Evolutionary conservation across 139 green algal species (phyloP).

Genomic region (Haematococcus lacustris): DNA sequence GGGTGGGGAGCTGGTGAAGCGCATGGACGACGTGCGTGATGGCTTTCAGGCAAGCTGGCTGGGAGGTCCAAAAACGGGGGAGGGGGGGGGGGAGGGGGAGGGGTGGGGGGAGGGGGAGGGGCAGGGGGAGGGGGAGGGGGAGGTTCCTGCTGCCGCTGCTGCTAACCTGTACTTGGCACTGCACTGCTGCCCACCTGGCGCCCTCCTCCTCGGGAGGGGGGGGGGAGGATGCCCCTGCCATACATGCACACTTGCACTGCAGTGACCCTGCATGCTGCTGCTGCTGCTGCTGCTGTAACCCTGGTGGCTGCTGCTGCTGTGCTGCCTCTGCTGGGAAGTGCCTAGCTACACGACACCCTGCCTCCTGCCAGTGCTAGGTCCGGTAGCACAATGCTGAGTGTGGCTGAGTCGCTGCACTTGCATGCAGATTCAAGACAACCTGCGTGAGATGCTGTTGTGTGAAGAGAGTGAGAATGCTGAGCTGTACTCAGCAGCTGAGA

Average conservation of each 20-base stretch:
- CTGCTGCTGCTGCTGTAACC: background rate
- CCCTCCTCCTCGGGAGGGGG: too few species aligned
- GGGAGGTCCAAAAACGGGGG: background rate
- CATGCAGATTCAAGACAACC: conserved; percentile 40
- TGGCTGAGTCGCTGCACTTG: background rate
- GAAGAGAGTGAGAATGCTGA: conserved; percentile 42
- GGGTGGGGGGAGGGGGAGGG: background rate
- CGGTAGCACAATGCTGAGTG: background rate
- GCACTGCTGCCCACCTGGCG: too few species aligned
- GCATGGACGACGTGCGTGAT: conserved; percentile 46
- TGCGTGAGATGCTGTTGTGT: conserved; percentile 45
- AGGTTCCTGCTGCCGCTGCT: background rate
- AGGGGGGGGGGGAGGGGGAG: background rate
- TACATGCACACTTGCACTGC: too few species aligned
- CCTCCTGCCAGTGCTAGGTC: background rate
- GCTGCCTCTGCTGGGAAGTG: background rate
- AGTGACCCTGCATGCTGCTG: background rate
- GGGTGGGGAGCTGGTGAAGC: conserved; percentile 38
- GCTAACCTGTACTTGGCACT: background rate
- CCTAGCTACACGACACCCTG: background rate
- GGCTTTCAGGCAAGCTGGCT: conserved; percentile 37
- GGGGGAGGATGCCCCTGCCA: too few species aligned
- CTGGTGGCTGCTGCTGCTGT: background rate
- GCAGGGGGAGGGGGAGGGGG: background rate
- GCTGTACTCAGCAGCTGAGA: conserved; percentile 35